These are phyloP conservation scores for Talaromyces thailandensis DNA, from an alignment of 495 filamentous ascomycete genomes.

Conservation along the genomic window DNA sequence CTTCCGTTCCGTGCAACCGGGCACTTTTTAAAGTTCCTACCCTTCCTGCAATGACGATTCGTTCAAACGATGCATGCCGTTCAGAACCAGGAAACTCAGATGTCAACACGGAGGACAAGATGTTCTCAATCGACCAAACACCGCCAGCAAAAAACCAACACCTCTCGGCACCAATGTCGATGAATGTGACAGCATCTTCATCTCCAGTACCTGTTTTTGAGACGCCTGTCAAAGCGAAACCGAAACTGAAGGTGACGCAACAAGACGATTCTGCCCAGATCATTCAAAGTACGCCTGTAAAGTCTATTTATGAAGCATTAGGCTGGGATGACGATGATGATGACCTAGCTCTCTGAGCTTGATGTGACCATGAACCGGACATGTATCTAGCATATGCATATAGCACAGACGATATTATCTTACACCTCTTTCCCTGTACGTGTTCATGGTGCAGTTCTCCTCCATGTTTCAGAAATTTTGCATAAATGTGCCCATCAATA, in stretches of 20 bases:
- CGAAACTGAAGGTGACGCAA: neutral
- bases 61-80: constrained; percentile 5
- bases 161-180: neutral
- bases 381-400: neutral
- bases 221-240: constrained; percentile 10
- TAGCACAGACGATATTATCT: too few relatives aligned
- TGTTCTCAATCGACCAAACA: neutral
- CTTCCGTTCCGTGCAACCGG: constrained; percentile 8
- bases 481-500: too few relatives aligned
- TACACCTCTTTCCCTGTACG: too few relatives aligned
- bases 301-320: constrained; percentile 58
- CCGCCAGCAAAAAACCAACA: neutral
- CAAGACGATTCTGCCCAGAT: neutral
- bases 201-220: neutral
- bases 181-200: neutral
- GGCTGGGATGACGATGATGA: constrained; percentile 70
- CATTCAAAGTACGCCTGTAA: constrained; percentile 32
- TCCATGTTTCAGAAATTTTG: too few relatives aligned
- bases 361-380: neutral
- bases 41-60: constrained; percentile 22
- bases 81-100: neutral
- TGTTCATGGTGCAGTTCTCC: too few relatives aligned
- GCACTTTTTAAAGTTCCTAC: constrained; percentile 29
- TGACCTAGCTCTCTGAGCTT: constrained; percentile 17
- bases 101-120: neutral